Evolutionary conservation across 495 filamentous ascomycete species (phyloP).

Genomic region (Penicillium psychrofluorescens): DNA sequence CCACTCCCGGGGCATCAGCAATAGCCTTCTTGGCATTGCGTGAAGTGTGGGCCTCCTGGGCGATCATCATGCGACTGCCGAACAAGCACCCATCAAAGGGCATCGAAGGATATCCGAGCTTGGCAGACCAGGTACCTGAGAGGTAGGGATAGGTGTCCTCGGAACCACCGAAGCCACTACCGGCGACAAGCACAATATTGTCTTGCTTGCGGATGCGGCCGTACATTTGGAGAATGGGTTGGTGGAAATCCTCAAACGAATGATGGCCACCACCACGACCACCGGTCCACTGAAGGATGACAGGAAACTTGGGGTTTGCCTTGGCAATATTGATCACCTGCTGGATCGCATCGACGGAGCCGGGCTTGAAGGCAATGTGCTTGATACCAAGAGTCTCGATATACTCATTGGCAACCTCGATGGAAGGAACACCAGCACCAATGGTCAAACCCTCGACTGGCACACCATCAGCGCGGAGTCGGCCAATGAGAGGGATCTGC

Average conservation of each 20-base stretch:
- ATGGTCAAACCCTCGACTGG: slow-evolving; percentile 81
- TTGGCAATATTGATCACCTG: slow-evolving; percentile 42
- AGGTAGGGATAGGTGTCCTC: slow-evolving; percentile 43
- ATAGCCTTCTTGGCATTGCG: slow-evolving; percentile 93
- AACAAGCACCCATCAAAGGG: slow-evolving; percentile 44
- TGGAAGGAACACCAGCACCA: slow-evolving; percentile 44
- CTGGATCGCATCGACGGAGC: slow-evolving; percentile 35
- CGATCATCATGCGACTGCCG: slow-evolving; percentile 44
- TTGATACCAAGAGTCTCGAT: slow-evolving; percentile 39
- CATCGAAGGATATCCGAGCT: slow-evolving; percentile 35
- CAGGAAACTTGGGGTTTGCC: slow-evolving; percentile 36
- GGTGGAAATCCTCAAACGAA: slow-evolving; percentile 46
- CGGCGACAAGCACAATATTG: slow-evolving; percentile 42
- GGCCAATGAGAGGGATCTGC: slow-evolving; percentile 89
- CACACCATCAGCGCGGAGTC: slow-evolving; percentile 77
- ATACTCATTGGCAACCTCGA: slow-evolving; percentile 39
- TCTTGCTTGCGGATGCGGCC: slow-evolving; percentile 31
- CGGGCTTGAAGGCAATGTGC: slow-evolving; percentile 45
- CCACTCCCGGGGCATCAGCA: slow-evolving; percentile 78
- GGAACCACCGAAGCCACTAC: slow-evolving; percentile 41
- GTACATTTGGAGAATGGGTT: slow-evolving; percentile 39
- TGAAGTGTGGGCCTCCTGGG: slow-evolving; percentile 80
- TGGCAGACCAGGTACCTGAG: slow-evolving; percentile 34
- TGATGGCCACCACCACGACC: slow-evolving; percentile 46
- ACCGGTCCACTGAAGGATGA: slow-evolving; percentile 46